These are phyloP conservation scores for Exutisphaerella laricina DNA, from an alignment of 2,329 filamentous ascomycete species.

Conservation along the genomic window DNA sequence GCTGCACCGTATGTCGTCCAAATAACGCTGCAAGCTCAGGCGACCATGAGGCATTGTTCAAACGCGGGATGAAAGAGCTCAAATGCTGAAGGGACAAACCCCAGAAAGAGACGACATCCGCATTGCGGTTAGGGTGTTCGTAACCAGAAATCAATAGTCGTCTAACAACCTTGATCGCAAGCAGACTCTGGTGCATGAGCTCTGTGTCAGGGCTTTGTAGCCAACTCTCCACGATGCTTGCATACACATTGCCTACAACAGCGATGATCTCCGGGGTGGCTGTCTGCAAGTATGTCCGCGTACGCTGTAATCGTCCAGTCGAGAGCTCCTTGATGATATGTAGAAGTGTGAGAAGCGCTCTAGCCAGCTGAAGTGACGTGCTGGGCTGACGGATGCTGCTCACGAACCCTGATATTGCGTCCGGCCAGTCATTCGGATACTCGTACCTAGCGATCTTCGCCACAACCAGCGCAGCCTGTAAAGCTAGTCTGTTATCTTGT, in stretches of 20 bases:
- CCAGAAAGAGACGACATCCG: constrained; percentile 76
- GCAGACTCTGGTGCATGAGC: constrained; percentile 69
- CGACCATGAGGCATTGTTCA: constrained; percentile 38
- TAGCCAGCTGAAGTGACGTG: constrained; percentile 55
- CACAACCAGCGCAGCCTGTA: constrained; percentile 82
- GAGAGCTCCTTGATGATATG: constrained; percentile 87
- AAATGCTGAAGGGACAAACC: constrained; percentile 69
- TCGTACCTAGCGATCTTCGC: constrained; percentile 87
- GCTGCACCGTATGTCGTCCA: constrained; percentile 83
- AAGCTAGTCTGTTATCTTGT: constrained; percentile 65
- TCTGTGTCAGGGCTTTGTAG: constrained; percentile 34
- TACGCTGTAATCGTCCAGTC: constrained; percentile 68
- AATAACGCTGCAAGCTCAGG: constrained; percentile 42
- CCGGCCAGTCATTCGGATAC: constrained; percentile 77
- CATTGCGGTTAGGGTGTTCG: constrained; percentile 73
- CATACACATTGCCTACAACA: constrained; percentile 71
- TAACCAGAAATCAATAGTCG: constrained; percentile 76
- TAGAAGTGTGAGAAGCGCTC: constrained; percentile 70
- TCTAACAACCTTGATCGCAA: constrained; percentile 72
- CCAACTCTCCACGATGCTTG: constrained; percentile 65
- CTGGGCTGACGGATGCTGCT: constrained; percentile 51
- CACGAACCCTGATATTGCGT: constrained; percentile 51
- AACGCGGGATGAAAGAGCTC: constrained; percentile 59
- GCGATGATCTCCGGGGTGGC: constrained; percentile 80
- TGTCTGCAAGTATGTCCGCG: constrained; percentile 69